Conservation (phyloP, 306 rosid genomes). For the Echinosophora koreensis region DNA sequence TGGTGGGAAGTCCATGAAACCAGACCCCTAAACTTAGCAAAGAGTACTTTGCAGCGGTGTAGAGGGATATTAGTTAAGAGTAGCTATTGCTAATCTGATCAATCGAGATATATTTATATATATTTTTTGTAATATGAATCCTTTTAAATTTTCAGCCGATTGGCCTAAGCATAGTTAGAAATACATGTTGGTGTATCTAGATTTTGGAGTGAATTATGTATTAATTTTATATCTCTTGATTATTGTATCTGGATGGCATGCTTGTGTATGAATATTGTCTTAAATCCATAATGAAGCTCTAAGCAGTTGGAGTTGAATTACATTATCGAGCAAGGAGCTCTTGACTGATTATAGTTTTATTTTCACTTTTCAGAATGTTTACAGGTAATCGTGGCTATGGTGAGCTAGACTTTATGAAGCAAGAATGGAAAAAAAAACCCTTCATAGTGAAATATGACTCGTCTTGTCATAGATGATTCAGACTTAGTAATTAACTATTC, state of each 20-base stretch:
- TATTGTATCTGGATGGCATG: conserved; percentile 24
- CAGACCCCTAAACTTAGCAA: no score
- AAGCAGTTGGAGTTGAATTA: neutral
- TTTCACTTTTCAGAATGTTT: no score
- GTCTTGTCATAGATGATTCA: no score
- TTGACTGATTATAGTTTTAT: neutral
- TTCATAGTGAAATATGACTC: no score
- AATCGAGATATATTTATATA: conserved; percentile 48
- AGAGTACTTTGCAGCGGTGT: no score
- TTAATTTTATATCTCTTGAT: conserved; percentile 4
- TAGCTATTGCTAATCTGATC: conserved; percentile 46
- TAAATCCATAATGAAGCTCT: neutral
- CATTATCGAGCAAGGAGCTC: neutral
- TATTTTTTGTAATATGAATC: conserved; percentile 33
- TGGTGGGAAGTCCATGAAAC: conserved; percentile 98
- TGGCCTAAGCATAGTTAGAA: neutral
- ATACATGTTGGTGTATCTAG: conserved; percentile 28
- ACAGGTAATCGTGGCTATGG: no score
- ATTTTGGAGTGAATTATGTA: conserved; percentile 47
- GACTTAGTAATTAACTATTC: no score
- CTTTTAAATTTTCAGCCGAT: conserved; percentile 35
- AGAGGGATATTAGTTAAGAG: conserved; percentile 50
- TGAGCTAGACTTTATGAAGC: no score
- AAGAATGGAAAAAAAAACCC: no score
- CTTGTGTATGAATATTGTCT: conserved; percentile 15